A percentile compares a stretch with the other conserved stretches of the same genome.
Evolutionary conservation across 805 yeast genomes (phyloP).

Genomic region (Wickerhamomyces pijperi): DNA sequence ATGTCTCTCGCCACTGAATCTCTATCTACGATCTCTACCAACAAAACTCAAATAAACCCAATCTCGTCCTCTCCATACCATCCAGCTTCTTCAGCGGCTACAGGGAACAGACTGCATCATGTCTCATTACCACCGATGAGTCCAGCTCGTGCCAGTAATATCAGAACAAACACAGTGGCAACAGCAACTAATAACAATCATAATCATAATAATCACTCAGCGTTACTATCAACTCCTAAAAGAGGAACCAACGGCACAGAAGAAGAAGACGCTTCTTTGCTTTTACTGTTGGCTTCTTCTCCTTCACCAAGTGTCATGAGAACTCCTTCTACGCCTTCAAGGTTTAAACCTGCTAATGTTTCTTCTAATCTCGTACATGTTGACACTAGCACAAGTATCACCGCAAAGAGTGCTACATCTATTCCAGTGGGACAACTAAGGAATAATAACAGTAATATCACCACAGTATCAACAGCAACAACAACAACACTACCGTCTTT

Average conservation of each 20-base stretch:
- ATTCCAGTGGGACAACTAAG: not conserved
- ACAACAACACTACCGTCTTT: too few species aligned
- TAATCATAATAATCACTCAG: not conserved
- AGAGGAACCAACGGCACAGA: conserved; percentile 4
- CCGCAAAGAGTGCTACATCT: too few species aligned
- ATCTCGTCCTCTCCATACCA: conserved; percentile 12
- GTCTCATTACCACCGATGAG: not conserved
- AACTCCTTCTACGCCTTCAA: conserved; percentile 16
- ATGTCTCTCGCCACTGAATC: conserved; percentile 14
- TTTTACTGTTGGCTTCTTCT: conserved; percentile 74
- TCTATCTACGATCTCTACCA: conserved; percentile 15
- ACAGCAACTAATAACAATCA: not conserved
- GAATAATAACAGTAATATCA: too few species aligned
- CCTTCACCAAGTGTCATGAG: conserved; percentile 41
- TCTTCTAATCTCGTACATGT: too few species aligned
- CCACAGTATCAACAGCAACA: too few species aligned
- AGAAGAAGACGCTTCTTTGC: conserved; percentile 71
- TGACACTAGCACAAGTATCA: too few species aligned
- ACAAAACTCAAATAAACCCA: conserved; percentile 14
- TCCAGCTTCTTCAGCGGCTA: not conserved
- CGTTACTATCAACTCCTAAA: conserved; percentile 16
- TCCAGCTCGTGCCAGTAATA: not conserved
- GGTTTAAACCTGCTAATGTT: conserved; percentile 2
- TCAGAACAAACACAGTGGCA: not conserved
- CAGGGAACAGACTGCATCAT: not conserved